Conservation (phyloP, 805 yeast species). For the Saturnispora mendoncae region DNA sequence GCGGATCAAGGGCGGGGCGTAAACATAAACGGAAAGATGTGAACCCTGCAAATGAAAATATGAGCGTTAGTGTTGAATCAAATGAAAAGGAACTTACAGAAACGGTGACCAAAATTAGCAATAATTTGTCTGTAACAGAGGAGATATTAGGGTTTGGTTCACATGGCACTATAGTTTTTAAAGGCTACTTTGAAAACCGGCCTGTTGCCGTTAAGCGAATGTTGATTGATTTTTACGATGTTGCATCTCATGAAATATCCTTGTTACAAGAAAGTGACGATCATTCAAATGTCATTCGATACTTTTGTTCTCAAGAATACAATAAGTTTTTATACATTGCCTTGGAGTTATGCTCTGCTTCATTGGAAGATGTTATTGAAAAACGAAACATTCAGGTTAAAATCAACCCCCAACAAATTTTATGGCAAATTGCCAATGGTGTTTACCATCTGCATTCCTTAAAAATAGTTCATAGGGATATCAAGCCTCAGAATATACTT, state of each 20-base stretch:
- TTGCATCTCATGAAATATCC: slow-evolving; percentile 86
- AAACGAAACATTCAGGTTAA: slow-evolving; percentile 32
- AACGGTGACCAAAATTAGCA: slow-evolving; percentile 16
- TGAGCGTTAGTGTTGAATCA: slow-evolving; percentile 1
- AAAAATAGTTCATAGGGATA: slow-evolving; percentile 89
- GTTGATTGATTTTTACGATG: slow-evolving; percentile 86
- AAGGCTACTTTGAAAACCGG: slow-evolving; percentile 82
- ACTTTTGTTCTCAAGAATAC: slow-evolving; percentile 86
- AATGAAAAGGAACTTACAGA: slow-evolving; percentile 1
- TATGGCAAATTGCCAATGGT: slow-evolving; percentile 77
- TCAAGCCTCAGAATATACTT: slow-evolving; percentile 88
- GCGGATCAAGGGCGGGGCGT: slow-evolving; percentile 83
- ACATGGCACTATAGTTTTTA: slow-evolving; percentile 90
- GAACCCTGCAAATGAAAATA: neutral
- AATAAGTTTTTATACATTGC: slow-evolving; percentile 90
- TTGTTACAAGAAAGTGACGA: slow-evolving; percentile 90
- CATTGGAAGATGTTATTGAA: slow-evolving; percentile 78
- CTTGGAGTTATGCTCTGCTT: slow-evolving; percentile 79
- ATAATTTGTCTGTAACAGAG: slow-evolving; percentile 56
- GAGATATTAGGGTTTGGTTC: slow-evolving; percentile 89
- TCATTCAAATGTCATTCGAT: slow-evolving; percentile 89
- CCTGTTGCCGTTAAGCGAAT: slow-evolving; percentile 95
- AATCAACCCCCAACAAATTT: slow-evolving; percentile 42
- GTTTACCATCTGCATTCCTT: slow-evolving; percentile 78
- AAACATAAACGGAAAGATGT: slow-evolving; percentile 31